Base-by-base conservation (phyloP, 768 basidiomycete species). In the Kwoniella botswanensis region DNA sequence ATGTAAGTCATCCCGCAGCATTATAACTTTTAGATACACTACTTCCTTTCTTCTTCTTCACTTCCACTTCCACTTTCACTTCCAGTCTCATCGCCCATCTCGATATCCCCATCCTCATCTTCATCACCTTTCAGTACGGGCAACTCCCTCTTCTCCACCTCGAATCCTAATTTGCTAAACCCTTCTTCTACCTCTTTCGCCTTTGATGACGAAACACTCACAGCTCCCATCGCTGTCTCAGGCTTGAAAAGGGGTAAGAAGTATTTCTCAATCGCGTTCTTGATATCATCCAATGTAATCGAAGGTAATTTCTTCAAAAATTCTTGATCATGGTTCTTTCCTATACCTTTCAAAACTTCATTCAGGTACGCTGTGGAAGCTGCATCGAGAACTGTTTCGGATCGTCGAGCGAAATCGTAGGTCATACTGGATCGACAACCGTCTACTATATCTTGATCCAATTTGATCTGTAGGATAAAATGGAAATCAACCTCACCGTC, bases 381-480 rank as follows among this genome's bases (percentile, higher is more conserved):
- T 54, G 96, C 96, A 75, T 91, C 88, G n/a, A 89, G 88, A 35
- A 92, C 89, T 3, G 93, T 96, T 21, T 94, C 91, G 22, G 96
- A 92, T 56, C 87, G 86, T 78, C 89, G 89, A 0, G 94, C 89
- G 11, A 94, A 91, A 9, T 87, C 86, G 77, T 90, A 98, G 4
- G 97, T 94, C 72, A 97, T 90, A 59, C 89, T 92, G 73, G 93
- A 94, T 86, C 96, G 94, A 4, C 94, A 93, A 0, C 93, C 91
- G 75, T 98, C 94, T 46, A 98, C 84, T 10, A 89, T 89, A 0
- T 92, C 90, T 64, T 90, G 87, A 50, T 93, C 91, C 0, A 70
- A 50, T 35, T 63, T 57, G 55, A 57, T 65, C 68, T 70, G 44
- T 22, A 60, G 3, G 24, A 21, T 13, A 11, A 0, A 15, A 13